Conservation (phyloP, 2,329 filamentous ascomycete species). For the Zalaria sp. region DNA sequence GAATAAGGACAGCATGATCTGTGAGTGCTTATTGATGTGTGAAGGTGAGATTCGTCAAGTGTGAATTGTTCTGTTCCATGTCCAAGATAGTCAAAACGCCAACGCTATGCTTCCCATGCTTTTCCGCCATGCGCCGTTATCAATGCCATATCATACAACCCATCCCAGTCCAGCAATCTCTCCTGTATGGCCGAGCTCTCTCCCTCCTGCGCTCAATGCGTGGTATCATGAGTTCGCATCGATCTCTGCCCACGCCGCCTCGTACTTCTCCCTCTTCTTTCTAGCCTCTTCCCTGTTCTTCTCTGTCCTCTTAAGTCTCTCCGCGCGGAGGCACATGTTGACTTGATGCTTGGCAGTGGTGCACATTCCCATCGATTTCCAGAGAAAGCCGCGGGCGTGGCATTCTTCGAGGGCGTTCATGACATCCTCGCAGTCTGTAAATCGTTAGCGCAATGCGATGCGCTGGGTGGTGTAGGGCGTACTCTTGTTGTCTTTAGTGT, state of each 20-base stretch:
- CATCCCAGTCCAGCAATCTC: not conserved
- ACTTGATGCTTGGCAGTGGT: slow-evolving; percentile 74
- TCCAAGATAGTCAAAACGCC: too few relatives aligned
- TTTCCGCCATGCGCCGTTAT: not conserved
- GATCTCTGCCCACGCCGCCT: slow-evolving; percentile 66
- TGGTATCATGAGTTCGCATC: slow-evolving; percentile 49
- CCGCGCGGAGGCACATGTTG: slow-evolving; percentile 68
- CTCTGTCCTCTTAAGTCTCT: slow-evolving; percentile 64
- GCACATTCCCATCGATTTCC: slow-evolving; percentile 83
- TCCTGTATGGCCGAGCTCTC: not conserved
- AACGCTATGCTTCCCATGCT: not conserved
- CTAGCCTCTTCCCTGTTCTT: slow-evolving; percentile 59
- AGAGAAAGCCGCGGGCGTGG: slow-evolving; percentile 81
- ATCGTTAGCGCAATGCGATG: not conserved
- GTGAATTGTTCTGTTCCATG: too few relatives aligned
- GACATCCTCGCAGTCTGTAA: slow-evolving; percentile 78
- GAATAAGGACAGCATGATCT: too few relatives aligned
- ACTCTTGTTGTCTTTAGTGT: slow-evolving; percentile 87
- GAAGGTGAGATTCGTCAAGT: too few relatives aligned
- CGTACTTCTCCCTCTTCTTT: slow-evolving; percentile 57
- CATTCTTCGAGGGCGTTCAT: slow-evolving; percentile 92
- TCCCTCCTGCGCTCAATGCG: not conserved
- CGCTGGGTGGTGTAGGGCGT: slow-evolving; percentile 18
- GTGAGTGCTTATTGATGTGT: too few relatives aligned
- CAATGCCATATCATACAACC: not conserved